Conservation (phyloP, 192 early-diverging fungal species). For the Backusella mclennaniae region DNA sequence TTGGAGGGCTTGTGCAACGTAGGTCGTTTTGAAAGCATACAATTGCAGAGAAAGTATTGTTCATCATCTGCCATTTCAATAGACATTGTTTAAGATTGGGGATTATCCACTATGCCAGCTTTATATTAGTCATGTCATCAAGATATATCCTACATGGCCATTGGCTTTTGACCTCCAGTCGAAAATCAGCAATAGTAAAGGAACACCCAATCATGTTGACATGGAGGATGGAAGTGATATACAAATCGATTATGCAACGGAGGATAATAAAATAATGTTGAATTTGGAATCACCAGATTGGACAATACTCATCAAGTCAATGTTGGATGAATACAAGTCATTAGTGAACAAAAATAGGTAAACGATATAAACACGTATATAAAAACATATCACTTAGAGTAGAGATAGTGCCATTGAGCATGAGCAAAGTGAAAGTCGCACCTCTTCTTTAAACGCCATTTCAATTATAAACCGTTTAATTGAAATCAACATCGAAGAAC, state of each 20-base stretch:
- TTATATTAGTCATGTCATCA: slow-evolving; percentile 26
- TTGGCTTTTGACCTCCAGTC: background rate
- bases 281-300: background rate
- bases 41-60: background rate
- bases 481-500: background rate
- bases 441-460: background rate
- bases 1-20: slow-evolving; percentile 33
- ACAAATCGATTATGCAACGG: background rate
- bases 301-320: background rate
- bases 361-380: background rate
- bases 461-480: background rate
- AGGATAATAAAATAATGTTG: background rate
- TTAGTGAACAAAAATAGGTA: background rate
- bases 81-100: slow-evolving; percentile 46
- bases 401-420: background rate
- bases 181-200: background rate
- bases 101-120: slow-evolving; percentile 41
- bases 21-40: background rate
- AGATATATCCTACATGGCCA: background rate
- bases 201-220: background rate
- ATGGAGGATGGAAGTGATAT: background rate
- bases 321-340: background rate
- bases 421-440: background rate
- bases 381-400: background rate
- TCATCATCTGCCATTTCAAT: background rate